Percentiles rank a stretch among this genome's conserved stretches.
These are phyloP conservation scores for Neurospora sp. DNA, from an alignment of 495 filamentous ascomycete genomes.

Conservation along the genomic window DNA sequence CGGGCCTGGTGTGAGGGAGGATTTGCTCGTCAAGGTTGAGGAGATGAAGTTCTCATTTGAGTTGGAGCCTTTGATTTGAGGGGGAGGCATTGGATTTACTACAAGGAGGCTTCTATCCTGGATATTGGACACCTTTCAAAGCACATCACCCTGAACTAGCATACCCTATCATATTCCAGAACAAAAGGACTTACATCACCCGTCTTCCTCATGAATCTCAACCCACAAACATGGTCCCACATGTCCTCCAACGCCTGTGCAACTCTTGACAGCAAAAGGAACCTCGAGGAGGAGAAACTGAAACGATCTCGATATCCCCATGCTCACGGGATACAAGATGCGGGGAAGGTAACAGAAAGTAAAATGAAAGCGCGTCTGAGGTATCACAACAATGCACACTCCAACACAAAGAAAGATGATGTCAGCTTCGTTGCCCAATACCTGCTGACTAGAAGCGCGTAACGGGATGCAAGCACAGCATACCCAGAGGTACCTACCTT, in stretches of 20 bases:
- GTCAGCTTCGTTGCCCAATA: not conserved
- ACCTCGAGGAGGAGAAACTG: not conserved
- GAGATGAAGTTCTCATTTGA: constrained; percentile 18
- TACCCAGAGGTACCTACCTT: not conserved
- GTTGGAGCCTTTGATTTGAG: constrained; percentile 5
- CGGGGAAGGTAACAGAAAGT: not conserved
- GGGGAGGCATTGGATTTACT: not conserved
- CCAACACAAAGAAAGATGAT: not conserved
- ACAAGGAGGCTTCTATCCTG: not conserved
- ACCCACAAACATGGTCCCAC: not conserved
- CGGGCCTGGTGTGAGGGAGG: constrained; percentile 46
- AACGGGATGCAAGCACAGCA: not conserved
- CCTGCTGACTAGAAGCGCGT: not conserved
- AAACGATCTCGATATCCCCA: not conserved
- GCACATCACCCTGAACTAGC: not conserved
- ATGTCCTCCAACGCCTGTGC: not conserved
- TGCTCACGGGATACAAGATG: not conserved
- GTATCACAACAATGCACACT: not conserved
- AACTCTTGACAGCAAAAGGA: not conserved
- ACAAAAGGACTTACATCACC: not conserved
- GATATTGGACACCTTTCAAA: not conserved
- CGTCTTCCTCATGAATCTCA: not conserved
- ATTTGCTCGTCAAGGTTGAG: constrained; percentile 23
- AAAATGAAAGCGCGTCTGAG: not conserved
- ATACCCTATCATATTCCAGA: not conserved